Evolutionary conservation across 2,329 filamentous ascomycete genomes (phyloP).

Genomic region (Aspergillus pseudoglaucus): DNA sequence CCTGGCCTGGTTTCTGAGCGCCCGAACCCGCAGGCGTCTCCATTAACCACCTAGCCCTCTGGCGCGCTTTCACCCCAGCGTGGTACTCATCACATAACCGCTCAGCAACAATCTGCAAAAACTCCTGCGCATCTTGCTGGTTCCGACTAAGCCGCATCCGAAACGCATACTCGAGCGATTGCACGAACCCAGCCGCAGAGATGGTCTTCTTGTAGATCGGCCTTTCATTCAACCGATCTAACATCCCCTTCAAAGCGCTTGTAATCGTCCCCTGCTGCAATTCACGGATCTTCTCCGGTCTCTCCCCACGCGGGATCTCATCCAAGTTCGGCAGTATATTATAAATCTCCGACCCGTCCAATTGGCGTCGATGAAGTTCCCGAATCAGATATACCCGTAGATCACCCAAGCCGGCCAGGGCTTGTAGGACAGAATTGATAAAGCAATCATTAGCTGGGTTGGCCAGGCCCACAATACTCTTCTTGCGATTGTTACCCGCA

Average conservation of each 20-base stretch:
- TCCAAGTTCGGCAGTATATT: slow-evolving; percentile 48
- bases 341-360: slow-evolving; percentile 75
- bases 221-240: slow-evolving; percentile 87
- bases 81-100: slow-evolving; percentile 90
- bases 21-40: slow-evolving; percentile 14
- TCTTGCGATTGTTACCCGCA: slow-evolving; percentile 58
- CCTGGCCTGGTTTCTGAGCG: slow-evolving; percentile 4
- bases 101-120: slow-evolving; percentile 88
- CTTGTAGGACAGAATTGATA: slow-evolving; percentile 94
- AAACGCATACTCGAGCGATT: slow-evolving; percentile 77
- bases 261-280: slow-evolving; percentile 80
- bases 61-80: slow-evolving; percentile 68
- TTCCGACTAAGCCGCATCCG: slow-evolving; percentile 84
- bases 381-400: slow-evolving; percentile 86
- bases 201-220: slow-evolving; percentile 93
- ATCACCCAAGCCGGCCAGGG: slow-evolving; percentile 81
- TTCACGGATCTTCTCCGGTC: slow-evolving; percentile 46
- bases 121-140: slow-evolving; percentile 97
- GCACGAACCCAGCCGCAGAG: slow-evolving; percentile 76
- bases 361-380: slow-evolving; percentile 74
- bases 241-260: slow-evolving; percentile 79
- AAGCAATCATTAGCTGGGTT: slow-evolving; percentile 96
- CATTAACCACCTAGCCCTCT: slow-evolving; percentile 24
- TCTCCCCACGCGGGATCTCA: slow-evolving; percentile 30
- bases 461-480: slow-evolving; percentile 76